A percentile compares a stretch with the other conserved stretches of the same genome.
phyloP scores from a whole-genome alignment of 2,329 filamentous ascomycete species.

The Fusarium sp. region DNA sequence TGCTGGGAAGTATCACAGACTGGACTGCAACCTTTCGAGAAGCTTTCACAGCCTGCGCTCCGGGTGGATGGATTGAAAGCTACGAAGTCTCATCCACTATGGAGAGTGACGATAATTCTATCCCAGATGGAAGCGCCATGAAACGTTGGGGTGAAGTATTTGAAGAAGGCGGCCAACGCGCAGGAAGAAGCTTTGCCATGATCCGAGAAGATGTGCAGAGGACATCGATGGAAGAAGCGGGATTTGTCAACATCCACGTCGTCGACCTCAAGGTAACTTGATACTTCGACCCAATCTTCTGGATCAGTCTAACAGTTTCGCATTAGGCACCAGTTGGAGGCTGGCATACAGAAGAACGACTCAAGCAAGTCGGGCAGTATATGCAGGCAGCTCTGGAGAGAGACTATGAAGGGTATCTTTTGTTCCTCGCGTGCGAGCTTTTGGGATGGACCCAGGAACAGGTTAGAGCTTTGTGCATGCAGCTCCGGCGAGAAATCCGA shows the following conservation, averaged over 20 bases:
- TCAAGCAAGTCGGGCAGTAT: neutral
- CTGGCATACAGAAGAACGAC: conserved; percentile 1
- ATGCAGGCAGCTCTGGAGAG: conserved; percentile 13
- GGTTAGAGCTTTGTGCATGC: neutral
- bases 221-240: conserved; percentile 3
- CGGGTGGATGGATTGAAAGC: conserved; percentile 9
- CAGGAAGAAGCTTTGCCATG: neutral
- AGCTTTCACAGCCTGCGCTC: neutral
- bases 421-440: conserved; percentile 11
- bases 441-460: neutral
- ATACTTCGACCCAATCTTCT: accelerated
- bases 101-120: conserved; percentile 11
- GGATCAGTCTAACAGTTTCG: neutral
- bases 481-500: conserved; percentile 4
- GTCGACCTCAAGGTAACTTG: neutral
- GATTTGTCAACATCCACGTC: conserved; percentile 2
- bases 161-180: neutral
- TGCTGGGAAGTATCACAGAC: conserved; percentile 11
- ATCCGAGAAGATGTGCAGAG: conserved; percentile 2
- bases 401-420: conserved; percentile 12
- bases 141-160: conserved; percentile 7
- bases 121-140: conserved; percentile 4
- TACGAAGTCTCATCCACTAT: conserved; percentile 2
- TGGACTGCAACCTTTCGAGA: neutral
- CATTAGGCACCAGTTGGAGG: neutral